Evolutionary conservation across 2,329 filamentous ascomycete species (phyloP).

Genomic region (Fusarium liriodendri): DNA sequence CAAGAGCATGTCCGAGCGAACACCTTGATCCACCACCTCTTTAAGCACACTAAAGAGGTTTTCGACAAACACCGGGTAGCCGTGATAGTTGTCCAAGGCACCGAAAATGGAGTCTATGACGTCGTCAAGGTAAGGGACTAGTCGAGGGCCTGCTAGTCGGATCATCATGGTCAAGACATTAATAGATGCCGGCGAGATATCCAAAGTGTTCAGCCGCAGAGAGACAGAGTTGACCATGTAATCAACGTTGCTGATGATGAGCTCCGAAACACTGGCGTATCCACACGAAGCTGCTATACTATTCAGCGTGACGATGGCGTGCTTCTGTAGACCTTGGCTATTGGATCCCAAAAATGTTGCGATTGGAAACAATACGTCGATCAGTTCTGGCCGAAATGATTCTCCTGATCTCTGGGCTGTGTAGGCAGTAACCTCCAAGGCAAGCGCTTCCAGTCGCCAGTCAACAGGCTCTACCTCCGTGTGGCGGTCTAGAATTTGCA

Average conservation of each 20-base stretch:
- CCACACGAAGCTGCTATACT: conserved; percentile 79
- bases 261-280: conserved; percentile 78
- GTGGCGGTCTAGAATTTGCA: conserved; percentile 69
- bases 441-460: conserved; percentile 81
- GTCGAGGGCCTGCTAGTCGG: conserved; percentile 79
- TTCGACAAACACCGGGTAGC: conserved; percentile 88
- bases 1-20: conserved; percentile 65
- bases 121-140: conserved; percentile 92
- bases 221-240: conserved; percentile 96
- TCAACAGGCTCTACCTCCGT: conserved; percentile 64
- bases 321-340: conserved; percentile 74
- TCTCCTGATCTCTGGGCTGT: conserved; percentile 74
- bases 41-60: conserved; percentile 84
- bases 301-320: conserved; percentile 87
- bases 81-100: conserved; percentile 94
- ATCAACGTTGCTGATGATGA: conserved; percentile 92
- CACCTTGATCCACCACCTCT: conserved; percentile 85
- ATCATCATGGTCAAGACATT: conserved; percentile 97
- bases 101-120: conserved; percentile 91
- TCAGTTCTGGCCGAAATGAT: conserved; percentile 84
- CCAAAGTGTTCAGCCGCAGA: conserved; percentile 88
- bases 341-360: conserved; percentile 85
- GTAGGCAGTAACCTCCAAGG: conserved; percentile 83
- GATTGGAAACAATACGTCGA: conserved; percentile 92
- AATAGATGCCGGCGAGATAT: conserved; percentile 90